Evolutionary conservation across 495 filamentous ascomycete species (phyloP).

Genomic region (Aspergillus ellipticus): DNA sequence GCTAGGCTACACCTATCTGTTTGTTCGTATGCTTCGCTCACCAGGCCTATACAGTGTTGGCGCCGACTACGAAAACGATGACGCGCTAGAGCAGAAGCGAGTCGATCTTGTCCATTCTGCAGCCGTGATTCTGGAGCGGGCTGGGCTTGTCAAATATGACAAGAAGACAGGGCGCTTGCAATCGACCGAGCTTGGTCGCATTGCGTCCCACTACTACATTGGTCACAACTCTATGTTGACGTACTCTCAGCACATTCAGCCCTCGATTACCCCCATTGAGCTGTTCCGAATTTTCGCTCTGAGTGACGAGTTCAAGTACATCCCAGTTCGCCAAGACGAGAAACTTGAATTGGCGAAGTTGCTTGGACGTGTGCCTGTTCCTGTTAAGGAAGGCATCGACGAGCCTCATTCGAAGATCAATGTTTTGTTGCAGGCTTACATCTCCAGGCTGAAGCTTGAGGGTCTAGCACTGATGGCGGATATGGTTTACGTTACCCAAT

Average conservation of each 20-base stretch:
- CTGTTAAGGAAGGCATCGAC: constrained; percentile 95
- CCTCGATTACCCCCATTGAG: constrained; percentile 85
- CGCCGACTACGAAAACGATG: constrained; percentile 89
- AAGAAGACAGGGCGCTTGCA: constrained; percentile 87
- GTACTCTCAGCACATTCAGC: constrained; percentile 94
- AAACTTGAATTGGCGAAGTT: constrained; percentile 94
- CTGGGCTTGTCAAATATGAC: constrained; percentile 89
- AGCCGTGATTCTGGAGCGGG: constrained; percentile 80
- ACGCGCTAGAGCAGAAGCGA: constrained; percentile 87
- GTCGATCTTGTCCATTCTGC: constrained; percentile 96
- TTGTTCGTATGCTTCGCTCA: constrained; percentile 94
- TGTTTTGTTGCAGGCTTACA: constrained; percentile 95
- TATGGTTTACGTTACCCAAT: constrained; percentile 98
- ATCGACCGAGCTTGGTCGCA: constrained; percentile 88
- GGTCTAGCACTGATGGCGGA: constrained; percentile 96
- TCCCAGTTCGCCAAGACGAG: constrained; percentile 95
- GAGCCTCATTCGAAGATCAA: constrained; percentile 99
- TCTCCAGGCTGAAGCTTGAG: constrained; percentile 90
- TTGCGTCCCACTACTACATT: constrained; percentile 98
- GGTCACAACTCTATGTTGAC: constrained; percentile 92
- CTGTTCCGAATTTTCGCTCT: constrained; percentile 97
- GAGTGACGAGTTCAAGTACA: constrained; percentile 98
- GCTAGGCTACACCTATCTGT: constrained; percentile 98
- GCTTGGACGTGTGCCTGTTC: constrained; percentile 83
- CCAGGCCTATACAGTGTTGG: constrained; percentile 95